These are phyloP conservation scores for Raffaelea deltoideospora DNA, from an alignment of 2,329 filamentous ascomycete genomes.

Conservation along the genomic window DNA sequence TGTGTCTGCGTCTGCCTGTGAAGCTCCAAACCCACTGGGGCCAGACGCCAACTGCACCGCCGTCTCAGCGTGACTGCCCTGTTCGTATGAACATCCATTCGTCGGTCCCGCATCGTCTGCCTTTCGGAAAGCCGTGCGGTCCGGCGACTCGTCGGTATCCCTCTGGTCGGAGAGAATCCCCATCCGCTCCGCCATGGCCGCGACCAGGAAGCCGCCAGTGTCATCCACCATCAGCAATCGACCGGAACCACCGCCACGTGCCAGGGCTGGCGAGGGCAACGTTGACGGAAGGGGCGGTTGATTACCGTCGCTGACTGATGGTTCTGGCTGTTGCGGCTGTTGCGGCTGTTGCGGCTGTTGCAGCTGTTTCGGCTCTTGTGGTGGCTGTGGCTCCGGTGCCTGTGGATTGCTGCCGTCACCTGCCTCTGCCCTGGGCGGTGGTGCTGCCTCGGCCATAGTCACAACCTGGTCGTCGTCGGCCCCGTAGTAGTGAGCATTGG, in stretches of 20 bases:
- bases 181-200: constrained; percentile 78
- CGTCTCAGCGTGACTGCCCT: background rate
- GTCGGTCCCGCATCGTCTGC: background rate
- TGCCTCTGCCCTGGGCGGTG: constrained; percentile 1
- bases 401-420: too few relatives aligned
- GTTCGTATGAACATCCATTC: too few relatives aligned
- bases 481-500: constrained; percentile 66
- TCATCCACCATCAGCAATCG: constrained; percentile 79
- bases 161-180: constrained; percentile 49
- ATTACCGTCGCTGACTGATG: too few relatives aligned
- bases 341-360: constrained; percentile 2
- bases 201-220: constrained; percentile 67
- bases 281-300: too few relatives aligned
- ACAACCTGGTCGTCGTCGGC: constrained; percentile 17
- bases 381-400: too few relatives aligned
- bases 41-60: too few relatives aligned
- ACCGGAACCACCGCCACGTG: too few relatives aligned
- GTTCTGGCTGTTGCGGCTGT: background rate
- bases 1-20: too few relatives aligned
- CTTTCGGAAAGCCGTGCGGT: background rate
- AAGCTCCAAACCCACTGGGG: too few relatives aligned
- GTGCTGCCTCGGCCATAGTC: too few relatives aligned
- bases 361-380: constrained; percentile 12
- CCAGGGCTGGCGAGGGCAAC: constrained; percentile 1
- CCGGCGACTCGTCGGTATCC: constrained; percentile 11